Evolutionary conservation across 805 yeast genomes (phyloP).

Genomic region (Kluyveromyces dobzhanskii): DNA sequence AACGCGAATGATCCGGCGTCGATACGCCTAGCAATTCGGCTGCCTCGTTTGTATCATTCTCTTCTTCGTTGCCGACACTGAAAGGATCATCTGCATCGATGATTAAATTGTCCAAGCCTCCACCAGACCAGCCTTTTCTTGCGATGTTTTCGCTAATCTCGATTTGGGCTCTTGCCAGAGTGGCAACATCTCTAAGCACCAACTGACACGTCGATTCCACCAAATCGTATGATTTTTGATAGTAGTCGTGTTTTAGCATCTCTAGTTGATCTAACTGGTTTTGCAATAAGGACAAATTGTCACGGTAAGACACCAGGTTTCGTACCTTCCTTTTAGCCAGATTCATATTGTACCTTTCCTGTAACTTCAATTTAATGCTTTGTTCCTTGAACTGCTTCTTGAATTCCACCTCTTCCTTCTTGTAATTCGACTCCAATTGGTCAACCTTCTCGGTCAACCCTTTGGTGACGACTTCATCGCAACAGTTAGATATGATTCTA

Average conservation of each 20-base stretch:
- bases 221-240: constrained; percentile 51
- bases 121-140: constrained; percentile 79
- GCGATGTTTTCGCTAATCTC: constrained; percentile 78
- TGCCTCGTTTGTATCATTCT: neutral
- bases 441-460: constrained; percentile 42
- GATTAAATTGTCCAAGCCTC: constrained; percentile 68
- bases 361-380: constrained; percentile 43
- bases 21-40: neutral
- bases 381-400: constrained; percentile 44
- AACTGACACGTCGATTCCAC: constrained; percentile 54
- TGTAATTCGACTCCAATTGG: constrained; percentile 36
- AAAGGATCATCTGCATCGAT: constrained; percentile 62
- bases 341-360: constrained; percentile 53
- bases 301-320: constrained; percentile 59
- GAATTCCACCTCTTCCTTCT: constrained; percentile 44
- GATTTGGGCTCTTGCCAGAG: constrained; percentile 68
- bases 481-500: constrained; percentile 52
- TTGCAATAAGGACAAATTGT: constrained; percentile 58
- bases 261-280: constrained; percentile 74
- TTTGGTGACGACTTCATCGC: constrained; percentile 45
- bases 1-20: neutral
- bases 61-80: constrained; percentile 21
- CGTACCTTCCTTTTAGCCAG: constrained; percentile 53
- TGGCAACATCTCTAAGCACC: constrained; percentile 48
- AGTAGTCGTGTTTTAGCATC: constrained; percentile 63